phyloP scores from a whole-genome alignment of 257 asterid genomes.

The Petunia axillaris region DNA sequence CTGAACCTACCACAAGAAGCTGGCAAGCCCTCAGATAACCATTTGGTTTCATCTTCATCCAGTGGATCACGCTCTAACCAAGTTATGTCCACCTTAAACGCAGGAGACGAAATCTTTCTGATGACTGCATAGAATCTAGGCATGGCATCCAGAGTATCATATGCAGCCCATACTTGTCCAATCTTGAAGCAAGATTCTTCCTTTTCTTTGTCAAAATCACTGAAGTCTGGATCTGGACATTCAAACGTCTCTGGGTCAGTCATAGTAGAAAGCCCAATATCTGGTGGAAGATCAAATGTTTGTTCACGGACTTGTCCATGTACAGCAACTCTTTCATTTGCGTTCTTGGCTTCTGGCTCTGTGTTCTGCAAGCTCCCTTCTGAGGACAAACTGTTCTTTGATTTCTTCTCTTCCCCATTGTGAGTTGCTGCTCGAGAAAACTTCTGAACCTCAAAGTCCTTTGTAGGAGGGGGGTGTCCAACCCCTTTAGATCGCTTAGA shows the following conservation, averaged over 20 bases:
- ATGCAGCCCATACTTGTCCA: slow-evolving; percentile 76
- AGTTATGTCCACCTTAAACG: slow-evolving; percentile 47
- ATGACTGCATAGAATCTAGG: slow-evolving; percentile 68
- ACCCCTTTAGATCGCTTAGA: slow-evolving; percentile 32
- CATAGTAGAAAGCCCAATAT: slow-evolving; percentile 4
- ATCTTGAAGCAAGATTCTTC: slow-evolving; percentile 36
- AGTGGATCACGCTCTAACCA: slow-evolving; percentile 66
- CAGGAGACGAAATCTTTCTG: slow-evolving; percentile 32
- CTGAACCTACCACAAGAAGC: slow-evolving; percentile 59
- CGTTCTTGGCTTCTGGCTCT: slow-evolving; percentile 25
- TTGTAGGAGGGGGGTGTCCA: slow-evolving; percentile 12
- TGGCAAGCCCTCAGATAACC: slow-evolving; percentile 60
- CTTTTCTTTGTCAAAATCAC: slow-evolving; percentile 53
- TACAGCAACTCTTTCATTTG: slow-evolving; percentile 1
- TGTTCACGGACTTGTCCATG: slow-evolving; percentile 18
- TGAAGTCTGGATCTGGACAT: slow-evolving; percentile 49
- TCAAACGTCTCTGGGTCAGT: slow-evolving; percentile 36
- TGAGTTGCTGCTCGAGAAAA: slow-evolving; percentile 13
- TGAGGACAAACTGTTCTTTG: slow-evolving; percentile 10
- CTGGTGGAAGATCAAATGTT: neutral
- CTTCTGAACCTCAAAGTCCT: neutral
- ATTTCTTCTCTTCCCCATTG: slow-evolving; percentile 10
- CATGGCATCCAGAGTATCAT: slow-evolving; percentile 65
- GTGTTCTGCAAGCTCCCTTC: slow-evolving; percentile 30
- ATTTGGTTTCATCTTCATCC: slow-evolving; percentile 41